A percentile compares a stretch with the other conserved stretches of the same genome.
These are phyloP conservation scores for Tricholomella constricta DNA, from an alignment of 768 basidiomycete genomes.

Conservation along the genomic window DNA sequence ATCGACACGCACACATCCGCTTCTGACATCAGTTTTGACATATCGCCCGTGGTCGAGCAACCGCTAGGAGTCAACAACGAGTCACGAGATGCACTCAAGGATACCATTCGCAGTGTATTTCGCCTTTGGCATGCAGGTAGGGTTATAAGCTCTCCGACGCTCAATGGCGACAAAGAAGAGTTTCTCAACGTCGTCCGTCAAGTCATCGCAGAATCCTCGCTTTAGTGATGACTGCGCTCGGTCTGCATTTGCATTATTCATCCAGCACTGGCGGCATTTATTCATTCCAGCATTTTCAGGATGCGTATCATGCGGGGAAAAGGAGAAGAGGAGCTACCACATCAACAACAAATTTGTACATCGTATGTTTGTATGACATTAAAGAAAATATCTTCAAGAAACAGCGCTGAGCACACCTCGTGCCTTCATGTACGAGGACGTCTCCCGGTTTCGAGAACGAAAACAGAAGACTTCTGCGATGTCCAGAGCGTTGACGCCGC, in stretches of 20 bases:
- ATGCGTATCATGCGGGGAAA: not conserved
- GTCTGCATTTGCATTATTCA: not conserved
- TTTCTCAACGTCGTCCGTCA: conserved; percentile 42
- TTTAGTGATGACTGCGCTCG: not conserved
- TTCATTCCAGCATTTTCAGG: not conserved
- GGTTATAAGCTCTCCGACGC: conserved; percentile 9
- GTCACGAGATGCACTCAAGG: conserved; percentile 43
- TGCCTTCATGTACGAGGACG: no score
- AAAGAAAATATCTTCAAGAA: no score
- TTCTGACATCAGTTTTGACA: not conserved
- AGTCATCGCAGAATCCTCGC: conserved; percentile 25
- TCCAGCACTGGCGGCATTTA: not conserved
- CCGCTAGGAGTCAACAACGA: conserved; percentile 10
- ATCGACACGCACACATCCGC: not conserved
- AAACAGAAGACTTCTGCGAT: no score
- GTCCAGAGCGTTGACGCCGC: no score
- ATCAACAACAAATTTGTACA: not conserved
- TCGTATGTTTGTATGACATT: no score
- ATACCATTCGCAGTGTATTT: conserved; percentile 58
- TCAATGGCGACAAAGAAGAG: conserved; percentile 28
- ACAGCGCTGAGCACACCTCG: no score
- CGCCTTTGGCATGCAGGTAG: conserved; percentile 55
- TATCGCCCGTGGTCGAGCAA: conserved; percentile 7
- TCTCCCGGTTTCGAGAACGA: no score
- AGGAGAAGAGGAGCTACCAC: not conserved